Evolutionary conservation across 345 rosid genomes (phyloP).

Genomic region (Hibiscus mutabilis): DNA sequence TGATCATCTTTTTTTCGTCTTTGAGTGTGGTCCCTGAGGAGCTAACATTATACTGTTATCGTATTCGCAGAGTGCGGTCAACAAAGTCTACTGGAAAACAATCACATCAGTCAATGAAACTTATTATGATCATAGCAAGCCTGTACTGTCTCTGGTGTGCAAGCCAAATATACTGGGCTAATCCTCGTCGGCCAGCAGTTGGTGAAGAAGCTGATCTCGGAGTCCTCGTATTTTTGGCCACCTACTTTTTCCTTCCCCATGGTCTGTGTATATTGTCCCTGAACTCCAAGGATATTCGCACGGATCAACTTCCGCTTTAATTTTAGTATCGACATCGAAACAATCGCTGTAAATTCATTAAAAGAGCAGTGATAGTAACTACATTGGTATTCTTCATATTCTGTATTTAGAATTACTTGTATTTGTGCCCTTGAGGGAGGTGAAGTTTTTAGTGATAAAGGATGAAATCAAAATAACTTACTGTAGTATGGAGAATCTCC

Average conservation of each 20-base stretch:
- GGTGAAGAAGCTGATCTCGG: conserved; percentile 82
- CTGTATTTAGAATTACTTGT: too few relatives aligned
- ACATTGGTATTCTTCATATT: too few relatives aligned
- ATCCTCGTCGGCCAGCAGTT: conserved; percentile 53
- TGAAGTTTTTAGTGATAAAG: neutral
- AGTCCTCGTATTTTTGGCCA: conserved; percentile 40
- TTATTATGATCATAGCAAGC: conserved; percentile 32
- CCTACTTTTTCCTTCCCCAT: conserved; percentile 50
- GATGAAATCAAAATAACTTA: neutral
- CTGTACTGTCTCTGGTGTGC: conserved; percentile 59
- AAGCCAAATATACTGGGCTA: conserved; percentile 50
- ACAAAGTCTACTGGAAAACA: conserved; percentile 21
- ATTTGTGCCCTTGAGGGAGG: neutral
- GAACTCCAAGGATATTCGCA: conserved; percentile 24
- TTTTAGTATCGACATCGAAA: too few relatives aligned
- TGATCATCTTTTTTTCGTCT: neutral
- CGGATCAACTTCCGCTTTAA: conserved; percentile 29
- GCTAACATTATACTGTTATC: neutral
- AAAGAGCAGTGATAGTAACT: too few relatives aligned
- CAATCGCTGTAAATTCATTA: too few relatives aligned
- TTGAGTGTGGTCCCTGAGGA: neutral
- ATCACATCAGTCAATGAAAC: conserved; percentile 31
- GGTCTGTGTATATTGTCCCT: conserved; percentile 41
- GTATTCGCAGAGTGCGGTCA: conserved; percentile 31
- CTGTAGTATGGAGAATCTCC: neutral